Conservation (phyloP, 495 filamentous ascomycete genomes). For the Lasiosphaeriaceae sp. region DNA sequence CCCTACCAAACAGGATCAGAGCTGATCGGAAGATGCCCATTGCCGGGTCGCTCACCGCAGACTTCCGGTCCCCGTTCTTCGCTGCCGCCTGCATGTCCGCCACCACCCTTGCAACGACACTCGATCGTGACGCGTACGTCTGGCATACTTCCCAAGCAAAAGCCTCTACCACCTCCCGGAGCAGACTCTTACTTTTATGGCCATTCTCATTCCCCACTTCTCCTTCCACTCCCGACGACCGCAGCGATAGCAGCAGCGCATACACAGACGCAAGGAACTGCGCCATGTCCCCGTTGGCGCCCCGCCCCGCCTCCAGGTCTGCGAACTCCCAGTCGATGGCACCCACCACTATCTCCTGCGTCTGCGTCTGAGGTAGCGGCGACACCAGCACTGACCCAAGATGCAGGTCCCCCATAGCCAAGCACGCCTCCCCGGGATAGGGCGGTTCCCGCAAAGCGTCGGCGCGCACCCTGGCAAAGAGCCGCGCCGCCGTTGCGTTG, state of each 20-base stretch:
- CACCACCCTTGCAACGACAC: not conserved
- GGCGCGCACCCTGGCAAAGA: not conserved
- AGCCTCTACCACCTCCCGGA: not conserved
- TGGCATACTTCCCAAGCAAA: not conserved
- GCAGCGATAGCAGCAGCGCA: not conserved
- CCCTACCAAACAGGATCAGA: not conserved
- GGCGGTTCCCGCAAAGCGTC: not conserved
- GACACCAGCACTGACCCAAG: not conserved
- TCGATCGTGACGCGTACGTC: not conserved
- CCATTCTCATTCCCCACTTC: too few relatives aligned
- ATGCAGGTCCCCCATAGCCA: not conserved
- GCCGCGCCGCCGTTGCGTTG: not conserved
- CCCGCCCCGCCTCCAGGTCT: not conserved
- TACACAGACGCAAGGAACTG: conserved; percentile 1
- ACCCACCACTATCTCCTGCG: not conserved
- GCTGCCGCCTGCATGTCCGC: not conserved
- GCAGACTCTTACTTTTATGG: too few relatives aligned
- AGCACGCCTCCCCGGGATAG: not conserved
- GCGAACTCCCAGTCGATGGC: conserved; percentile 2
- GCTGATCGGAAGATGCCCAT: not conserved
- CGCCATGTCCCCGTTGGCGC: conserved; percentile 1
- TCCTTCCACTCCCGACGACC: too few relatives aligned
- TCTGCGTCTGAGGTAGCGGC: not conserved
- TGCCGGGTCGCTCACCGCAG: not conserved
- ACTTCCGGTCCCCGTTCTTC: not conserved